Evolutionary conservation across 2,329 filamentous ascomycete species (phyloP).

Genomic region (Hypoxylon sp.): DNA sequence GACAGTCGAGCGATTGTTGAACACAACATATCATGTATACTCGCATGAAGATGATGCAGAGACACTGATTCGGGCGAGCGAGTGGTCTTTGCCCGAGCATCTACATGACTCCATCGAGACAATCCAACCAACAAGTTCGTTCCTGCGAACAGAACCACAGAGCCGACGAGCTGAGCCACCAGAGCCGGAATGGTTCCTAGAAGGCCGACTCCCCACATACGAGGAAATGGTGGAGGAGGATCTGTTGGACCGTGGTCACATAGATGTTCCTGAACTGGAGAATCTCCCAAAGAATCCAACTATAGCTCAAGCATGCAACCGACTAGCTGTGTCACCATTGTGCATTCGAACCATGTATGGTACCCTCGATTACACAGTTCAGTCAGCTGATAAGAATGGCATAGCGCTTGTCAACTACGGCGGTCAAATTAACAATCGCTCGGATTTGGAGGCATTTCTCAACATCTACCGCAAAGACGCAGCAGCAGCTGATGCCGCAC

Average conservation of each 20-base stretch:
- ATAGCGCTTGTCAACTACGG: slow-evolving; percentile 16
- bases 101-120: slow-evolving; percentile 60
- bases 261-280: slow-evolving; percentile 11
- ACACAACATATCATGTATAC: slow-evolving; percentile 1
- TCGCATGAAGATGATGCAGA: not conserved
- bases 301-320: not conserved
- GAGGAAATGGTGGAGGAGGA: slow-evolving; percentile 19
- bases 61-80: not conserved
- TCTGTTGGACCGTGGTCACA: slow-evolving; percentile 4
- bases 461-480: slow-evolving; percentile 17
- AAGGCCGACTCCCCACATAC: slow-evolving; percentile 12
- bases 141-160: slow-evolving; percentile 44
- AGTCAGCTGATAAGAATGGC: slow-evolving; percentile 8
- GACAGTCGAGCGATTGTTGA: slow-evolving; percentile 4
- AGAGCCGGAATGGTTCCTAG: slow-evolving; percentile 2
- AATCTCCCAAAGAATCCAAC: slow-evolving; percentile 2
- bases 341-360: slow-evolving; percentile 13
- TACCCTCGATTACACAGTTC: slow-evolving; percentile 6
- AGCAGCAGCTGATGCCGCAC: slow-evolving; percentile 3
- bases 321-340: not conserved
- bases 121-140: slow-evolving; percentile 64
- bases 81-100: slow-evolving; percentile 52
- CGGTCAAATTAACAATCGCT: slow-evolving; percentile 18
- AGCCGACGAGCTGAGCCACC: slow-evolving; percentile 51
- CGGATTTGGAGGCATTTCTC: slow-evolving; percentile 7